phyloP scores from a whole-genome alignment of 78 protist species.

The Dictyostelium brefeldianum region DNA sequence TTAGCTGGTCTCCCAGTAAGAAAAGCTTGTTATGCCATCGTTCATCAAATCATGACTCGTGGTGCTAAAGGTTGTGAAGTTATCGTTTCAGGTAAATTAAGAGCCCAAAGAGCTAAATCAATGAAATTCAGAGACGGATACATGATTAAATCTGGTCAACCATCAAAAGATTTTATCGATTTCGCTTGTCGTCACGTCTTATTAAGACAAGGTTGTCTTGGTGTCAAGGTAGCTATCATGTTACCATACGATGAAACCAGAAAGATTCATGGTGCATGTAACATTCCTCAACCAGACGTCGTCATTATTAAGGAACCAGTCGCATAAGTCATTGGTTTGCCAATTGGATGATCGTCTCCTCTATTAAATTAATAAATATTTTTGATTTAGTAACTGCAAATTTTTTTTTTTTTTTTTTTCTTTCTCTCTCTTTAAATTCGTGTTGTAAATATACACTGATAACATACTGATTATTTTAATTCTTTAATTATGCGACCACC shows the following conservation, averaged over 20 bases:
- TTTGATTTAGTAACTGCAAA: too few relatives aligned
- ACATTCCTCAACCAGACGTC: slow-evolving; percentile 46
- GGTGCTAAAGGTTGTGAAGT: slow-evolving; percentile 99
- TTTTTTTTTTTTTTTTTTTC: too few relatives aligned
- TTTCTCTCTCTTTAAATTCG: too few relatives aligned
- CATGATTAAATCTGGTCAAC: slow-evolving; percentile 98
- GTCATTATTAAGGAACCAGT: slow-evolving; percentile 6
- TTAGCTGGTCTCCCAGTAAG: slow-evolving; percentile 98
- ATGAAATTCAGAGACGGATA: slow-evolving; percentile 99
- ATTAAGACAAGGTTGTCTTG: slow-evolving; percentile 98
- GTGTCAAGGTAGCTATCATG: slow-evolving; percentile 99
- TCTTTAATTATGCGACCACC: too few relatives aligned
- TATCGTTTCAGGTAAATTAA: slow-evolving; percentile 98
- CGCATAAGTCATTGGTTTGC: too few relatives aligned
- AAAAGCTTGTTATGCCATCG: slow-evolving; percentile 99
- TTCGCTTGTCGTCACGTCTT: slow-evolving; percentile 96
- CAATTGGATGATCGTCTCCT: too few relatives aligned
- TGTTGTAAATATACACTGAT: too few relatives aligned
- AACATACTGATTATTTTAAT: too few relatives aligned
- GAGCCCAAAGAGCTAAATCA: slow-evolving; percentile 99
- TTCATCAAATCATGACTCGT: slow-evolving; percentile 98
- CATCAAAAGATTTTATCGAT: slow-evolving; percentile 93
- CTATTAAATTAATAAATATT: too few relatives aligned
- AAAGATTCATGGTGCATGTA: slow-evolving; percentile 89
- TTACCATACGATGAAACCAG: slow-evolving; percentile 97